Conservation (phyloP, 257 asterid species). For the Sherardia arvensis region DNA sequence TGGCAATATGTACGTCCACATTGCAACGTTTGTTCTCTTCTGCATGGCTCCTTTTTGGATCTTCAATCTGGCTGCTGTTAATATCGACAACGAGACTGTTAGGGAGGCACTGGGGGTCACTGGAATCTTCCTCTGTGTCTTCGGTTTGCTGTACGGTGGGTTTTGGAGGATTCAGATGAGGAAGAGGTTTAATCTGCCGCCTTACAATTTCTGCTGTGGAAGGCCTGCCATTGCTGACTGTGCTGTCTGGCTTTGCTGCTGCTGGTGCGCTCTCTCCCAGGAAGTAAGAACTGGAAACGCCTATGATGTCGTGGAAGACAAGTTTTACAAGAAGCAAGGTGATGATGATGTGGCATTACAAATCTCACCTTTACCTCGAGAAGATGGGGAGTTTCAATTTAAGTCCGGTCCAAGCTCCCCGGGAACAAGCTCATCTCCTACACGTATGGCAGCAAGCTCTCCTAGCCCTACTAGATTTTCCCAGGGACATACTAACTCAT, state of each 20-base stretch:
- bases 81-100: slow-evolving; percentile 55
- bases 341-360: slow-evolving; percentile 14
- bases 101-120: slow-evolving; percentile 58
- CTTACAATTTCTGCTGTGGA: slow-evolving; percentile 46
- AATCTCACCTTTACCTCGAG: slow-evolving; percentile 53
- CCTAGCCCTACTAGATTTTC: slow-evolving; percentile 42
- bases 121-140: slow-evolving; percentile 68
- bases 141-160: slow-evolving; percentile 84
- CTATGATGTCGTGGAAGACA: slow-evolving; percentile 65
- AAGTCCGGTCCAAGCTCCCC: slow-evolving; percentile 28
- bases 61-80: slow-evolving; percentile 74
- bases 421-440: slow-evolving; percentile 18
- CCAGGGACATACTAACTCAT: slow-evolving; percentile 18
- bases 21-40: slow-evolving; percentile 73
- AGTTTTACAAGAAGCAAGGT: slow-evolving; percentile 35
- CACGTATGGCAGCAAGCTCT: slow-evolving; percentile 16
- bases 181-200: slow-evolving; percentile 67
- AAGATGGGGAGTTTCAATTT: slow-evolving; percentile 40
- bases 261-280: slow-evolving; percentile 88
- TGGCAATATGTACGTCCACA: slow-evolving; percentile 92
- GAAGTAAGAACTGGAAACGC: slow-evolving; percentile 83
- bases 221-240: slow-evolving; percentile 57
- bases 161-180: slow-evolving; percentile 97
- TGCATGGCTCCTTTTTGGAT: slow-evolving; percentile 91
- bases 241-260: slow-evolving; percentile 84